Conservation (phyloP, 2,329 filamentous ascomycete genomes). For the Monosporascus sp. region DNA sequence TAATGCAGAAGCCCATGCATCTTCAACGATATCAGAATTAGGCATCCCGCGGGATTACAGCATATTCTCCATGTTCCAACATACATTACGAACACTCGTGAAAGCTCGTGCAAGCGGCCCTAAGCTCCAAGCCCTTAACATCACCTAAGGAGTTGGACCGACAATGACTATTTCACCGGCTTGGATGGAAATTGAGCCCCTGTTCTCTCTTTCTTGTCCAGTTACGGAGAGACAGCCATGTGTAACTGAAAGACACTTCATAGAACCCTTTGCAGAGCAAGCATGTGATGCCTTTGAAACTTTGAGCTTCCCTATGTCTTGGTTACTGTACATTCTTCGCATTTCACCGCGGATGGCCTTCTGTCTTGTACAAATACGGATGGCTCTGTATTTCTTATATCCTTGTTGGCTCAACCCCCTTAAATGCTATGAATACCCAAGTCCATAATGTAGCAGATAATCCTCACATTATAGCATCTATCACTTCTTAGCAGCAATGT, state of each 20-base stretch:
- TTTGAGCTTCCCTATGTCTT: neutral
- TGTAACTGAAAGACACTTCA: neutral
- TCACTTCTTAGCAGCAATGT: slow-evolving; percentile 9
- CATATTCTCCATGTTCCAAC: no score
- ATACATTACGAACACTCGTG: no score
- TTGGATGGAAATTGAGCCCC: neutral
- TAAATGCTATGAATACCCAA: neutral
- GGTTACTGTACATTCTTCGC: neutral
- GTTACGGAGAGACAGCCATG: neutral
- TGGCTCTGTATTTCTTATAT: neutral
- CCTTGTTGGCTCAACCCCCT: neutral
- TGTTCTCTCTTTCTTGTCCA: neutral
- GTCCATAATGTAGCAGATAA: neutral
- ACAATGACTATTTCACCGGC: neutral
- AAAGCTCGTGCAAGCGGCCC: neutral
- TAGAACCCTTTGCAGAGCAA: neutral
- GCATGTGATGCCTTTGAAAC: neutral
- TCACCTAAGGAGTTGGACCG: neutral
- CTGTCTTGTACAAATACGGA: slow-evolving; percentile 16
- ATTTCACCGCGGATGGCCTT: neutral
- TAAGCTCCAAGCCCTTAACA: neutral
- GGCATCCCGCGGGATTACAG: no score
- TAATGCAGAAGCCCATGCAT: no score
- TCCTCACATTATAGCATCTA: neutral
- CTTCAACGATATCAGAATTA: no score